Conservation (phyloP, 352 stramenopile genomes). For the Pythium myriotylum region DNA sequence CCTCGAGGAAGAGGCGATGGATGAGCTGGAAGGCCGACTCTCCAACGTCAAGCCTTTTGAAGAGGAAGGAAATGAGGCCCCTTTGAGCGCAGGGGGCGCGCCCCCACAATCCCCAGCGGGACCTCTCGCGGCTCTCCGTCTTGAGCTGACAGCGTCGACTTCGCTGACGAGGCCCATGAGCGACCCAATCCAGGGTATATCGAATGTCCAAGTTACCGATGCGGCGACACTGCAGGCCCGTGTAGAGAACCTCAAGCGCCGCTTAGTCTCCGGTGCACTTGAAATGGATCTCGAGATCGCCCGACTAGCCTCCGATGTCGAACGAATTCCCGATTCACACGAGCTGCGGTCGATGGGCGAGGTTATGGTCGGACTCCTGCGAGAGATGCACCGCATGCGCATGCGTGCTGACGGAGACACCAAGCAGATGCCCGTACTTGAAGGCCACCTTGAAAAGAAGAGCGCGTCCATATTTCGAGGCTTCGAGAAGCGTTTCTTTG, state of each 20-base stretch:
- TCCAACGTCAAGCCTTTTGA: background rate
- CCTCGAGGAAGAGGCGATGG: background rate
- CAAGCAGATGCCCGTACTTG: constrained; percentile 49
- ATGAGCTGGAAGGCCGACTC: constrained; percentile 13
- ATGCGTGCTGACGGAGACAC: constrained; percentile 33
- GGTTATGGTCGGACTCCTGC: constrained; percentile 58
- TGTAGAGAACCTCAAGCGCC: constrained; percentile 55
- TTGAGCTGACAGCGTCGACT: background rate
- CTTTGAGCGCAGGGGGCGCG: background rate
- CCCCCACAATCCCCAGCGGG: too few relatives aligned
- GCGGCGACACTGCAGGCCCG: constrained; percentile 52
- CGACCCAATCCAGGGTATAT: background rate
- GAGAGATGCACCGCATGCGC: constrained; percentile 54
- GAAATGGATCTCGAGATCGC: constrained; percentile 48
- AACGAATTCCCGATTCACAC: constrained; percentile 27
- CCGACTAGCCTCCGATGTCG: constrained; percentile 39
- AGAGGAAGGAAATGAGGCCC: background rate
- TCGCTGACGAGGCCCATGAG: background rate
- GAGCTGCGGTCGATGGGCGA: constrained; percentile 50
- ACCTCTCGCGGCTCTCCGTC: too few relatives aligned
- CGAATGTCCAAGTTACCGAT: constrained; percentile 31
- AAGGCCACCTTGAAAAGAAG: constrained; percentile 78
- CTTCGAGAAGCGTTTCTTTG: constrained; percentile 72
- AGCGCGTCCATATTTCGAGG: constrained; percentile 75
- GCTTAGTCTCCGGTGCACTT: constrained; percentile 37